Evolutionary conservation across 768 basidiomycete genomes (phyloP), one percentile per base, ranked within the genome.

Genomic region (Trametes villosa): DNA sequence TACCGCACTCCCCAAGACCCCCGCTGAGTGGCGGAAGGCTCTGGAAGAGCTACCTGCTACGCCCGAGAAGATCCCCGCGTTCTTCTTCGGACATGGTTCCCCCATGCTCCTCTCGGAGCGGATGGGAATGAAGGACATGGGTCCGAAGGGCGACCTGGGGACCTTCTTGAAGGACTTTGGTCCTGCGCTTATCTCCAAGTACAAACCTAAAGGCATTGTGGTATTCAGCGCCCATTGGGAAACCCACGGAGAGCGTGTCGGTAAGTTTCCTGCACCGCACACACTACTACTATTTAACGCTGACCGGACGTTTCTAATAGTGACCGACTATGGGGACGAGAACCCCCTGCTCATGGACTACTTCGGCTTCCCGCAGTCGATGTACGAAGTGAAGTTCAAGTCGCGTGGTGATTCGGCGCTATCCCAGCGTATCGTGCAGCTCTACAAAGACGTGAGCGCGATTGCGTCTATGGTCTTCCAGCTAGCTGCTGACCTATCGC

Each of bases 141-240:
- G 86, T 2, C 79, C 82, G 8, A 75, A 74, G 6, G 85, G 87
- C 0, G 79, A 82, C 1, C 75, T 89, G 18, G 83, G 81, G 1
- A 66, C 68, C 13, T 92, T 92, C 70, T 71, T 91, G 65, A 76
- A 74, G 44, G 80, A 86, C 57, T 90, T 92, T 72, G 89, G 89
- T 0, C 84, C 85, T 1, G 77, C 76, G 0, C 69, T 91, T 29
- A 65, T 91, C 41, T 68, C 81, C 57, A 92, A 91, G 71, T 93
- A 93, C 72, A 78, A 84, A 47, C 90, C 90, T 3, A 87, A 85
- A 68, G 90, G 82, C n/a, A 87, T 91, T 51, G 83, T 92, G 5
- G 89, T 92, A 1, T 91, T 92, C 75, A 89, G 87, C 63, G 91
- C 91, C 12, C 91, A 92, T 67, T 92, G 89, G 89, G 91, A 93